phyloP scores from a whole-genome alignment of 139 green algal genomes.

The Penium margaritaceum region DNA sequence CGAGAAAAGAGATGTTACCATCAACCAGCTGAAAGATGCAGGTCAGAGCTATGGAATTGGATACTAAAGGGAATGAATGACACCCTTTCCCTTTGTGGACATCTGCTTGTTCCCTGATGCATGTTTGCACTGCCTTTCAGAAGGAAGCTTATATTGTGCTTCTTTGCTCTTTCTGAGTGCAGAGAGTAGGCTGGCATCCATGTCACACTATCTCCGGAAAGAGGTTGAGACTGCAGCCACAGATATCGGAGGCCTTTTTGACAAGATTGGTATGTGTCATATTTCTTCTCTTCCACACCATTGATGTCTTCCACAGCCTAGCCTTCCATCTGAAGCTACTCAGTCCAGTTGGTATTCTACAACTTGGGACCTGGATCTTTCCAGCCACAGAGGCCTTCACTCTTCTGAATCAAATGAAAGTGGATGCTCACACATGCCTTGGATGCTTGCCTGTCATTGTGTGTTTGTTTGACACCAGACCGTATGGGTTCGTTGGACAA shows the following conservation, averaged over 20 bases:
- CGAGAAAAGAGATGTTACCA: conserved; percentile 2
- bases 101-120: not conserved
- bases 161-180: not conserved
- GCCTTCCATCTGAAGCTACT: too few species aligned
- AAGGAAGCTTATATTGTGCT: not conserved
- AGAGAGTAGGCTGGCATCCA: conserved; percentile 4
- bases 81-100: not conserved
- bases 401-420: too few species aligned
- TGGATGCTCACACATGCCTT: too few species aligned
- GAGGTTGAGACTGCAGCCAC: not conserved
- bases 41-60: not conserved
- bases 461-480: too few species aligned
- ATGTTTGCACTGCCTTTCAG: conserved; percentile 5
- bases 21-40: not conserved
- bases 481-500: too few species aligned
- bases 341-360: too few species aligned
- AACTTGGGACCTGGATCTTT: too few species aligned
- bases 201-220: not conserved
- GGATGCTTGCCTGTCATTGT: too few species aligned
- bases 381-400: too few species aligned
- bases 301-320: too few species aligned
- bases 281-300: too few species aligned
- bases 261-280: conserved; percentile 25
- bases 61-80: not conserved
- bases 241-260: conserved; percentile 11